Percentiles rank a stretch among this genome's conserved stretches.
These are phyloP conservation scores for Cladosporium sp. DNA, from an alignment of 2,329 filamentous ascomycete genomes.

Conservation along the genomic window DNA sequence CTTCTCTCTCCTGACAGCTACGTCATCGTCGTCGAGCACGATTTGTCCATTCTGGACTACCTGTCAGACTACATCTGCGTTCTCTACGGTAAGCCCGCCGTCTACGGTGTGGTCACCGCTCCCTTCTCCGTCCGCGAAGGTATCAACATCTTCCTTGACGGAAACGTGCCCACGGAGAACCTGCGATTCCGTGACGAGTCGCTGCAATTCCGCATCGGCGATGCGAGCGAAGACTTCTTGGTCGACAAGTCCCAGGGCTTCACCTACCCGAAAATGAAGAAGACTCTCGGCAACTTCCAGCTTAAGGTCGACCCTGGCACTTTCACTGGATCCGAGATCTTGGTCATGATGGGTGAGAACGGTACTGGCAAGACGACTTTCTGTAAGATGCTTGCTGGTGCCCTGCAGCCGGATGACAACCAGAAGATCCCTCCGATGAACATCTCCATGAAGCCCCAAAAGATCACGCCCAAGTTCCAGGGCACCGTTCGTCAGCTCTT, in stretches of 20 bases:
- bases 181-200: slow-evolving; percentile 96
- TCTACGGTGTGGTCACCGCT: slow-evolving; percentile 96
- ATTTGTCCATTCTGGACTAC: slow-evolving; percentile 96
- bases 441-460: slow-evolving; percentile 99
- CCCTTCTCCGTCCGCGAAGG: slow-evolving; percentile 95
- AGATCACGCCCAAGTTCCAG: slow-evolving; percentile 96
- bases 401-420: slow-evolving; percentile 79
- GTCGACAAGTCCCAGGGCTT: slow-evolving; percentile 80
- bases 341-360: slow-evolving; percentile 99
- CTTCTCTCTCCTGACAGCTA: slow-evolving; percentile 86
- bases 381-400: slow-evolving; percentile 90
- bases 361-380: slow-evolving; percentile 99
- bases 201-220: slow-evolving; percentile 87
- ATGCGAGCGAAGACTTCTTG: slow-evolving; percentile 81
- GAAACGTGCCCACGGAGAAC: slow-evolving; percentile 97
- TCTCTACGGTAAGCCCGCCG: slow-evolving; percentile 88
- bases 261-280: slow-evolving; percentile 82
- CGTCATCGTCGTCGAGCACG: slow-evolving; percentile 98
- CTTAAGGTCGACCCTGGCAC: slow-evolving; percentile 73
- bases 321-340: slow-evolving; percentile 97
- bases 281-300: slow-evolving; percentile 84
- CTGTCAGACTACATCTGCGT: slow-evolving; percentile 98
- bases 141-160: slow-evolving; percentile 98
- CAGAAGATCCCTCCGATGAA: slow-evolving; percentile 83
- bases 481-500: slow-evolving; percentile 96